Evolutionary conservation across 305 asterid species (phyloP).

Genomic region (Withania somnifera): DNA sequence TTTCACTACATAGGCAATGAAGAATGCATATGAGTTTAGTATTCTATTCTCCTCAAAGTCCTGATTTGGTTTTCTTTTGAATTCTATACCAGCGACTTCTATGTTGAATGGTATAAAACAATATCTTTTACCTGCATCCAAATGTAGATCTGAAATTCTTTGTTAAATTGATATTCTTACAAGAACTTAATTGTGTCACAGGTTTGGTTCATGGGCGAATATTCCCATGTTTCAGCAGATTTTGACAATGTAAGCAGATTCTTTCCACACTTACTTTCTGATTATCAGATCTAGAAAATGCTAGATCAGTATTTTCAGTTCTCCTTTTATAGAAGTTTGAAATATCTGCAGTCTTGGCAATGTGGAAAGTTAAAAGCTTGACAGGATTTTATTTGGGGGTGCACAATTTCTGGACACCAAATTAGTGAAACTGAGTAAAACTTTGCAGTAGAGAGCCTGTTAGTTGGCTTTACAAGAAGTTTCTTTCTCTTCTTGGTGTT

Average conservation of each 20-base stretch:
- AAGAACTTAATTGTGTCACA: slow-evolving; percentile 19
- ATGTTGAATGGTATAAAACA: not conserved
- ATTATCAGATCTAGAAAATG: not conserved
- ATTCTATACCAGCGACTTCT: not conserved
- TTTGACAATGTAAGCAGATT: slow-evolving; percentile 69
- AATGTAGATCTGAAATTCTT: not conserved
- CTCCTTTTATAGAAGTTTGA: not conserved
- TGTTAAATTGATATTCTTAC: not conserved
- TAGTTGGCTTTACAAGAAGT: not conserved
- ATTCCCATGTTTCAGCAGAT: slow-evolving; percentile 82
- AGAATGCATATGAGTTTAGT: not conserved
- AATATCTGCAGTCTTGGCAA: not conserved
- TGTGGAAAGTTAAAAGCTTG: not conserved
- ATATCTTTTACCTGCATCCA: not conserved
- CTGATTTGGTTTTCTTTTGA: not conserved
- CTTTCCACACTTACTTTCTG: slow-evolving; percentile 3
- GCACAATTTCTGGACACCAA: not conserved
- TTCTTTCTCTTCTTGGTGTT: not conserved
- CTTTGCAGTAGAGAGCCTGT: not conserved
- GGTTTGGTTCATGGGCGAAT: slow-evolving; percentile 99
- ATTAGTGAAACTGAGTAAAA: not conserved
- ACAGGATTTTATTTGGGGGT: not conserved
- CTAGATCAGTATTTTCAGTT: not conserved
- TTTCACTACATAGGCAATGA: not conserved
- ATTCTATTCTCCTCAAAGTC: not conserved